Evolutionary conservation across 2,329 filamentous ascomycete genomes (phyloP).

Genomic region (Hymenoscyphus occultus): DNA sequence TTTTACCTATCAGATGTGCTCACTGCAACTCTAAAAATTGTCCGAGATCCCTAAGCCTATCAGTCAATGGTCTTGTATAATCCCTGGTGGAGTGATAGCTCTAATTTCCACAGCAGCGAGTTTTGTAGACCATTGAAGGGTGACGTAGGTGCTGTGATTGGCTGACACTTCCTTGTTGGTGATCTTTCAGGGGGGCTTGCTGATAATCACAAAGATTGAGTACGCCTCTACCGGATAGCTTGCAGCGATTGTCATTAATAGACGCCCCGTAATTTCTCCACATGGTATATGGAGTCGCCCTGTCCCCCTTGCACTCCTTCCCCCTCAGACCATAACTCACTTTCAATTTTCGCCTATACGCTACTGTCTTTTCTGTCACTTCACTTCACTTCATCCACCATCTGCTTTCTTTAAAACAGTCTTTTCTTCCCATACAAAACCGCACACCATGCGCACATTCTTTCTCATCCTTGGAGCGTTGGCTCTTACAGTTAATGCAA

Average conservation of each 20-base stretch:
- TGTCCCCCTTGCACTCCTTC: not conserved
- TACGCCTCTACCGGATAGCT: not conserved
- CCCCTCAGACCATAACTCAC: not conserved
- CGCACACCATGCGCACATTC: not conserved
- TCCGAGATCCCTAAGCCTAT: not conserved
- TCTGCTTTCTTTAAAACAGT: not conserved
- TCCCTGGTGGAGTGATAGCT: not conserved
- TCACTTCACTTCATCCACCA: not conserved
- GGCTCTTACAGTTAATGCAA: not conserved
- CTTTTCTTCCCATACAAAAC: not conserved
- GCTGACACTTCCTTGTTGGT: not conserved
- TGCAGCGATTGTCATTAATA: slow-evolving; percentile 2
- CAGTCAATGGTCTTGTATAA: not conserved
- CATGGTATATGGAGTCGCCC: slow-evolving; percentile 1
- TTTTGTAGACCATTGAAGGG: not conserved
- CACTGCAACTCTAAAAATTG: not conserved
- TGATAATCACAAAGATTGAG: not conserved
- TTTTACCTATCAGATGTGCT: not conserved
- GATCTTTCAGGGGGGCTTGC: not conserved
- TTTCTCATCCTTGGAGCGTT: not conserved
- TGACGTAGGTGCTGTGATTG: not conserved
- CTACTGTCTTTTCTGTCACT: not conserved
- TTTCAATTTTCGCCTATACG: not conserved
- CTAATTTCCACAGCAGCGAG: slow-evolving; percentile 1
- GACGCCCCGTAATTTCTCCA: not conserved